These are phyloP conservation scores for Podospora anserina DNA, from an alignment of 495 filamentous ascomycete genomes.

Conservation along the genomic window DNA sequence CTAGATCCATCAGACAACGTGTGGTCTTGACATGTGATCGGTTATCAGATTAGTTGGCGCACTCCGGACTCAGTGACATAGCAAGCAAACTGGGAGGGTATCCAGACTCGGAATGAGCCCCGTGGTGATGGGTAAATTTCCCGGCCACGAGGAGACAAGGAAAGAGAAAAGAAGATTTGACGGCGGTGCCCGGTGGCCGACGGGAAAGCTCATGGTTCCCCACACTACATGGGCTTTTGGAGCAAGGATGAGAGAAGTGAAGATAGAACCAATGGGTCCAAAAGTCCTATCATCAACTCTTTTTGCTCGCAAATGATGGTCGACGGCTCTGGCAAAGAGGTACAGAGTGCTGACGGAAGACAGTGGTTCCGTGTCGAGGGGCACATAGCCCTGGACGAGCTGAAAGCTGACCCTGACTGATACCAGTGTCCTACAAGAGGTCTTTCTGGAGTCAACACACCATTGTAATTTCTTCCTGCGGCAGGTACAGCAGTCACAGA, in stretches of 20 bases:
- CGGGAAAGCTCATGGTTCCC: background rate
- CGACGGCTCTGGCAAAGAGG: background rate
- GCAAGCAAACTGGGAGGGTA: background rate
- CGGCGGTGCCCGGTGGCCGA: background rate
- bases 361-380: background rate
- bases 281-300: background rate
- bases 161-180: slow-evolving; percentile 8
- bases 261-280: background rate
- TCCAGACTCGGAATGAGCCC: background rate
- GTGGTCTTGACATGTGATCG: background rate
- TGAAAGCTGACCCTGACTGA: slow-evolving; percentile 8
- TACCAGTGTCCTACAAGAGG: background rate
- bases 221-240: background rate
- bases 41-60: background rate
- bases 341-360: background rate
- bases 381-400: background rate
- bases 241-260: slow-evolving; percentile 3
- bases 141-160: slow-evolving; percentile 25
- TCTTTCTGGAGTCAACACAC: slow-evolving; percentile 10
- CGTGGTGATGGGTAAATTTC: slow-evolving; percentile 21
- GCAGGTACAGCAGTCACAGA: slow-evolving; percentile 23
- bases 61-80: background rate
- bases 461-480: slow-evolving; percentile 25
- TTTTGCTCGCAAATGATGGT: background rate
- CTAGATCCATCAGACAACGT: background rate